phyloP scores from a whole-genome alignment of 768 basidiomycete species.

The Leccinum arenicola region DNA sequence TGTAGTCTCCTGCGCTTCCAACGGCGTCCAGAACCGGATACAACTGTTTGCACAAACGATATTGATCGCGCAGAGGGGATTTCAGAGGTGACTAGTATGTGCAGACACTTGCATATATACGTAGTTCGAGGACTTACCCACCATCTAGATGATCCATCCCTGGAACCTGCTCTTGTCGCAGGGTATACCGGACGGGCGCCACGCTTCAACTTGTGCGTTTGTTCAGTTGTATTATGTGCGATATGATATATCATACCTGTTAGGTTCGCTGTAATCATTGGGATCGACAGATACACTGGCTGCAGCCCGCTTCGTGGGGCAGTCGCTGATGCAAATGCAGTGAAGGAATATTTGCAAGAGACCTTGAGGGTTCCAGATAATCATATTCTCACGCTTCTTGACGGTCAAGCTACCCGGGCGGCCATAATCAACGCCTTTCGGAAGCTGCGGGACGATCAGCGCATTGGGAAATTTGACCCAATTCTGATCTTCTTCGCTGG shows the following conservation, averaged over 20 bases:
- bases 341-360: constrained; percentile 33
- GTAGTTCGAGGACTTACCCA: background rate
- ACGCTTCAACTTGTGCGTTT: background rate
- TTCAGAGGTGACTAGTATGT: background rate
- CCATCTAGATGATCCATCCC: background rate
- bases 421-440: constrained; percentile 30
- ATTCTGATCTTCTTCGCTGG: constrained; percentile 46
- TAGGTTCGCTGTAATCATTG: constrained; percentile 40
- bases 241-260: background rate
- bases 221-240: background rate
- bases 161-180: background rate
- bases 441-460: constrained; percentile 24
- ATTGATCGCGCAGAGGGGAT: too few species aligned
- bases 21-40: too few species aligned
- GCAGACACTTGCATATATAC: background rate
- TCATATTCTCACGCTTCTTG: constrained; percentile 37
- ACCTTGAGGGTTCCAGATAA: constrained; percentile 28
- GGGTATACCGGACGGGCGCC: background rate
- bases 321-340: constrained; percentile 37
- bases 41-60: too few species aligned
- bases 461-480: constrained; percentile 27
- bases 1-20: too few species aligned
- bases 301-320: constrained; percentile 34
- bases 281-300: constrained; percentile 38
- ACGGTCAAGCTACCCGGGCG: constrained; percentile 35